Evolutionary conservation across 495 filamentous ascomycete species (phyloP).

Genomic region (Amphirosellinia nigrospora): DNA sequence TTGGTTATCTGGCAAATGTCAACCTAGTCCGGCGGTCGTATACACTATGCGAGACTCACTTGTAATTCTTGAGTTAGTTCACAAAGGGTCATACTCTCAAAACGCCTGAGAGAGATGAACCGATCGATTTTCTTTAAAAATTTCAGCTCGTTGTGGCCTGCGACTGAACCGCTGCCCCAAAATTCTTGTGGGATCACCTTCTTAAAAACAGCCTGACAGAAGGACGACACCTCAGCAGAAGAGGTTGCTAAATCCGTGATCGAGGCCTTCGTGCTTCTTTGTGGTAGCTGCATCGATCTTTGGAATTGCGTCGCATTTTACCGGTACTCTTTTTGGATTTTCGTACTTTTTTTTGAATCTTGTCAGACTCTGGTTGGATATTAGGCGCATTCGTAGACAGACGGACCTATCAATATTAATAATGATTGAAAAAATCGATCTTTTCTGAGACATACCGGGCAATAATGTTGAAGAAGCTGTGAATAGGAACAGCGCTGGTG

Average conservation of each 20-base stretch:
- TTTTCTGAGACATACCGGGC: constrained; percentile 57
- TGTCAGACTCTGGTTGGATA: constrained; percentile 12
- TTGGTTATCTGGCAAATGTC: constrained; percentile 58
- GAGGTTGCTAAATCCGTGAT: constrained; percentile 78
- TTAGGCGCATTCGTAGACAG: constrained; percentile 10
- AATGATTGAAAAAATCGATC: neutral
- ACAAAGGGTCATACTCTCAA: constrained; percentile 81
- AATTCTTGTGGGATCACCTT: constrained; percentile 79
- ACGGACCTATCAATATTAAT: constrained; percentile 7
- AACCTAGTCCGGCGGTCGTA: constrained; percentile 3
- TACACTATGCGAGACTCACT: constrained; percentile 49
- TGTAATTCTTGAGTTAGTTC: constrained; percentile 78
- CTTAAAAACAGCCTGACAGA: constrained; percentile 77
- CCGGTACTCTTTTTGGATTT: constrained; percentile 22
- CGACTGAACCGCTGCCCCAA: constrained; percentile 66
- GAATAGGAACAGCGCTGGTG: constrained; percentile 79
- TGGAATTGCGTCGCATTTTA: constrained; percentile 27
- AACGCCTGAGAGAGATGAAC: constrained; percentile 79
- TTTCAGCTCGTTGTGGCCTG: constrained; percentile 61
- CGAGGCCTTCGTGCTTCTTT: constrained; percentile 25
- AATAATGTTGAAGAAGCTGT: constrained; percentile 79
- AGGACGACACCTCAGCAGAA: constrained; percentile 76
- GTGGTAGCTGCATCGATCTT: constrained; percentile 20
- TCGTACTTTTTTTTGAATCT: constrained; percentile 19
- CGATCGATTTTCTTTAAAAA: constrained; percentile 72